Evolutionary conservation across 2,329 filamentous ascomycete species (phyloP), one percentile per base, ranked within the genome.

Genomic region (Metarhizium rileyi): DNA sequence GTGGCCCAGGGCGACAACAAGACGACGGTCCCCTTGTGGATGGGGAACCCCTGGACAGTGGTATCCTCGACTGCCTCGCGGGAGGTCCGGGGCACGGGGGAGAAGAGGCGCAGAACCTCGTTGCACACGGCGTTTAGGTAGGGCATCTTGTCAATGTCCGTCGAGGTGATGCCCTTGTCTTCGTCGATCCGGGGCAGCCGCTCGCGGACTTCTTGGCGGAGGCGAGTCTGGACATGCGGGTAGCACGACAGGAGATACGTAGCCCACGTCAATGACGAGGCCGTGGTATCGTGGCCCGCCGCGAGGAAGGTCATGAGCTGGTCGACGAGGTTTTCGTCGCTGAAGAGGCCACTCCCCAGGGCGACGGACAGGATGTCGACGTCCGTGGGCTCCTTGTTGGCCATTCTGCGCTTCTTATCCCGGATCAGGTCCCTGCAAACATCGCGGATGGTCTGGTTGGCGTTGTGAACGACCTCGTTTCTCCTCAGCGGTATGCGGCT

Each of bases 301-400:
- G 84, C 85, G 5, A 94, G 77, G 70, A 94, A 93, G 0, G 87
- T 94, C 87, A 94, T 93, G 62, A 93, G 78, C 67, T 95, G 89
- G 63, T 93, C 86, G 33, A 89, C 79, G n/a, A 95, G 77, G 52
- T 88, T 81, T 45, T 89, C 85, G 54, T 93, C 87, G 12, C 70
- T 77, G 66, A 94, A 93, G 5, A 74, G 80, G 44, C 86, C 86
- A 36, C 82, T 88, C 61, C 84, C 78, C 44, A 95, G 71, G 16
- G 89, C 89, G 0, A 91, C 85, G 1, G 84, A 88, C 30, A 95
- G 72, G 51, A 95, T 93, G 63, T 95, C 89, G 7, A 79, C 65
- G 43, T 82, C 81, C 1, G 67, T 68, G 23, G 67, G 65, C 52
- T 76, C 70, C 52, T 75, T 72, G 52, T 70, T 68, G 33, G 63